phyloP scores from a whole-genome alignment of 768 basidiomycete species.

The Coprinopsis sp. region DNA sequence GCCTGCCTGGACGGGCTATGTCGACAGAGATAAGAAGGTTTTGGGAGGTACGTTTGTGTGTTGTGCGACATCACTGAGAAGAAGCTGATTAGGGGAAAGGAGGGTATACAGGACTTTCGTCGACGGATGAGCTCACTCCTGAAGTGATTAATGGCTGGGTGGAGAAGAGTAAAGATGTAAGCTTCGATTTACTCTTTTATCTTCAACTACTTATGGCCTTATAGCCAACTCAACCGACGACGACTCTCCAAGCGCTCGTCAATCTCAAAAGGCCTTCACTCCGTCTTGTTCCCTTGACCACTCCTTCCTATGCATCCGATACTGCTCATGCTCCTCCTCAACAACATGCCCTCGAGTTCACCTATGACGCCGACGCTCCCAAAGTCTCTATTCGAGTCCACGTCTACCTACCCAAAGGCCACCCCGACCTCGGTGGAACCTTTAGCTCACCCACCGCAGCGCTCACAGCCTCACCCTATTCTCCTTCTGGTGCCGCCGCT shows the following conservation, averaged over 20 bases:
- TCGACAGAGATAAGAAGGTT: slow-evolving; percentile 62
- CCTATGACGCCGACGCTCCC: slow-evolving; percentile 88
- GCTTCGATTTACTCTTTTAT: slow-evolving; percentile 15
- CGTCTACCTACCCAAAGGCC: slow-evolving; percentile 63
- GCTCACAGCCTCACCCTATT: too few species aligned
- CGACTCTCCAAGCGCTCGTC: slow-evolving; percentile 89
- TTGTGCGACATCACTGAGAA: slow-evolving; percentile 5
- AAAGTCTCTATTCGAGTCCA: slow-evolving; percentile 78
- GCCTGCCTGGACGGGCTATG: slow-evolving; percentile 64
- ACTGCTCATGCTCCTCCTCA: slow-evolving; percentile 41
- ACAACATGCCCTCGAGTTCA: slow-evolving; percentile 82
- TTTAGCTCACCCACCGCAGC: too few species aligned
- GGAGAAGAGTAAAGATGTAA: slow-evolving; percentile 81
- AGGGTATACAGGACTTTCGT: too few species aligned
- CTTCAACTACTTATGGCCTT: slow-evolving; percentile 3
- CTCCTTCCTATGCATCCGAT: slow-evolving; percentile 39
- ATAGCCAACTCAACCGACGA: slow-evolving; percentile 79
- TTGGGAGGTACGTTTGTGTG: too few species aligned
- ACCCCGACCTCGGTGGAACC: too few species aligned
- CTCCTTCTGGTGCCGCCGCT: too few species aligned
- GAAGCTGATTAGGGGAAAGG: slow-evolving; percentile 21
- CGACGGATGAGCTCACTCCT: slow-evolving; percentile 73
- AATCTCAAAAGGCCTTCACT: slow-evolving; percentile 91
- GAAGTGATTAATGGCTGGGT: slow-evolving; percentile 84
- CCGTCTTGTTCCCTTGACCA: slow-evolving; percentile 63